Evolutionary conservation across 148 eudicot species (phyloP), one percentile per base, ranked within the genome.

Genomic region (Camellia lanceoleosa): DNA sequence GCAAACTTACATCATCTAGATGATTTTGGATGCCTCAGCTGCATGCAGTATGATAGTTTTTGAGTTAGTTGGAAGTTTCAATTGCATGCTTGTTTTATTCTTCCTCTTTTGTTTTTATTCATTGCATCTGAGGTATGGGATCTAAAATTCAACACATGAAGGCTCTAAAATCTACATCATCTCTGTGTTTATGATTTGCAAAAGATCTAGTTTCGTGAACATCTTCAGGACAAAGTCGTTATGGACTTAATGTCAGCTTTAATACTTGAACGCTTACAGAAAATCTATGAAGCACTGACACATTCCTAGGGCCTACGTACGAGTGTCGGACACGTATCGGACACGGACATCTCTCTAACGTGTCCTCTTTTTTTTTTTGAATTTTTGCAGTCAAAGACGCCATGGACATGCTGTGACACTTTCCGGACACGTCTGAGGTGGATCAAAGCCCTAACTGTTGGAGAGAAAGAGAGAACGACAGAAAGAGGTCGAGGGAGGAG

Each of bases 1-100:
- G 5, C 47, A n/a, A 69, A 46, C 14, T 69, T 44, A 19, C 12
- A 3, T 73, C 76, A 73, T 54, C 76, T 49, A 20, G 16, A 54
- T 55, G 41, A 30, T 64, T 64, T 64, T 20, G 38, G 52, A 59
- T 38, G 77, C 66, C 13, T 74, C 30, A 46, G 46, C 77, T 74
- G 51, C 77, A 74, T 38, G 15, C 49, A 41, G 46, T 18, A 30
- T 56, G 56, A 71, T 49, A 19, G 30, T 71, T 19, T 38, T n/a
- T 18, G 55, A 47, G 55, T 47, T 5, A 67, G 49, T 67, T 4
- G 71, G 46, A 67, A 67, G 47, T 67, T 41, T 9, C 7, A 41
- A 67, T 7, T 18, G 23, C 73, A 44, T 69, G 73, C 54, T 49
- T 8, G 73, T 44, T 69, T 16, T 68, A 15, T 51, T 73, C 62